Conservation (phyloP, 495 filamentous ascomycete genomes). For the Bombardia bombarda region DNA sequence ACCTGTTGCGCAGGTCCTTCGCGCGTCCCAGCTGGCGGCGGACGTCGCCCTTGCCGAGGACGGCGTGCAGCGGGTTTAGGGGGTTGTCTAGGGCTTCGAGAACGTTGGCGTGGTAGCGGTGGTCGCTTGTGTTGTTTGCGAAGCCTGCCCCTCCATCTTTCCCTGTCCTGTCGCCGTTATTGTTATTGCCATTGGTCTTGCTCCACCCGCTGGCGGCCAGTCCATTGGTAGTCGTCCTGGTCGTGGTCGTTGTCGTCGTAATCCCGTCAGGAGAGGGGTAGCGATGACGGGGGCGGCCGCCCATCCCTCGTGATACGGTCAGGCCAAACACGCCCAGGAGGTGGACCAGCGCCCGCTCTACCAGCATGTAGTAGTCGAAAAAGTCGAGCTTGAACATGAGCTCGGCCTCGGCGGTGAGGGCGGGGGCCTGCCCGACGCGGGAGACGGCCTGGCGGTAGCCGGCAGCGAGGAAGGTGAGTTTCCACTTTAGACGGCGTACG, state of each 20-base stretch:
- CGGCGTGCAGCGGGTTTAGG: conserved; percentile 40
- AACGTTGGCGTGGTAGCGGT: conserved; percentile 59
- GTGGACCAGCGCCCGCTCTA: conserved; percentile 57
- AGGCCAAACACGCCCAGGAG: conserved; percentile 51
- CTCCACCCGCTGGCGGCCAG: neutral
- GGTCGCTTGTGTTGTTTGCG: no score
- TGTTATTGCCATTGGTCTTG: neutral
- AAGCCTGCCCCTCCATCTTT: neutral
- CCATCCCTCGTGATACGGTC: conserved; percentile 22
- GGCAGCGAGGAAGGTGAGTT: conserved; percentile 46
- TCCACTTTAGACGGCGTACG: conserved; percentile 51
- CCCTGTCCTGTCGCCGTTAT: neutral
- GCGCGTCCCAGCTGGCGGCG: conserved; percentile 43
- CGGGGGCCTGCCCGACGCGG: conserved; percentile 12
- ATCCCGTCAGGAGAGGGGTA: no score
- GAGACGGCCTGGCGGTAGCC: conserved; percentile 43
- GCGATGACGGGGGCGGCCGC: neutral
- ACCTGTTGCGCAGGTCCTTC: conserved; percentile 59
- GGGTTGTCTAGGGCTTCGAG: conserved; percentile 44
- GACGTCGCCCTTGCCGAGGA: conserved; percentile 42
- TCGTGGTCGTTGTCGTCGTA: no score
- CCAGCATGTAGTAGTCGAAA: conserved; percentile 59
- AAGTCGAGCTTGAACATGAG: conserved; percentile 67
- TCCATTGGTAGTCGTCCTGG: neutral
- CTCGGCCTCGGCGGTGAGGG: conserved; percentile 32